Evolutionary conservation across 2,329 filamentous ascomycete genomes (phyloP).

Genomic region (Gliomastix tumulicola): DNA sequence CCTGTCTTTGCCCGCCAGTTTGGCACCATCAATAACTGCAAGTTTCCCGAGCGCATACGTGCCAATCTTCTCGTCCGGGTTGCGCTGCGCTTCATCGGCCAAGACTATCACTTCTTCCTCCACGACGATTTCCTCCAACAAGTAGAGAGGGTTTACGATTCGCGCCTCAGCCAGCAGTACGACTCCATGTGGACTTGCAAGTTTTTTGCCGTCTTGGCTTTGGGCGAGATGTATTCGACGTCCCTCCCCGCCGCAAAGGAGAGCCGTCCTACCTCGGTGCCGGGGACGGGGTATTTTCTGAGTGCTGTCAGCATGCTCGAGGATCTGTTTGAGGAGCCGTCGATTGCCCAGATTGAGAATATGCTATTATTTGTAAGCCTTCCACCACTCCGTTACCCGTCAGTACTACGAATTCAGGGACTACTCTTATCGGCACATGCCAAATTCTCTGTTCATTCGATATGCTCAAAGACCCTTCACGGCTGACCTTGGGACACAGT

Average conservation of each 20-base stretch:
- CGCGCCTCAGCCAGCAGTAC: not conserved
- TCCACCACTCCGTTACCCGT: no score
- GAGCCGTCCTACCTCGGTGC: slow-evolving; percentile 1
- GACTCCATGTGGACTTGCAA: slow-evolving; percentile 6
- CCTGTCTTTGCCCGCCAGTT: slow-evolving; percentile 5
- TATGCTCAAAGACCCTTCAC: no score
- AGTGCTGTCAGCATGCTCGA: slow-evolving; percentile 6
- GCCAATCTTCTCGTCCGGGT: slow-evolving; percentile 8
- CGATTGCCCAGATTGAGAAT: slow-evolving; percentile 6
- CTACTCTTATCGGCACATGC: no score
- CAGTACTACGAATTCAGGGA: no score
- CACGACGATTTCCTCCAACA: slow-evolving; percentile 7
- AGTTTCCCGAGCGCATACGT: slow-evolving; percentile 7
- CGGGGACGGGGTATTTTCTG: slow-evolving; percentile 7
- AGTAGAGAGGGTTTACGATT: slow-evolving; percentile 4
- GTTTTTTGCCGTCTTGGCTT: slow-evolving; percentile 6
- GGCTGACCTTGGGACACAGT: no score
- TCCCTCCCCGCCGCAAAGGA: slow-evolving; percentile 3
- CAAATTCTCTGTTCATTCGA: no score
- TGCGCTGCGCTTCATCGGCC: slow-evolving; percentile 9
- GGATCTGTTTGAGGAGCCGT: slow-evolving; percentile 8
- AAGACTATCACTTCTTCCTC: slow-evolving; percentile 8
- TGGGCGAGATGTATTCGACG: slow-evolving; percentile 8
- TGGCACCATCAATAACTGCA: slow-evolving; percentile 1
- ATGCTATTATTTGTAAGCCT: slow-evolving; percentile 8